A percentile compares a stretch with the other conserved stretches of the same genome.
These are phyloP conservation scores for Entonaema liquescens DNA, from an alignment of 495 filamentous ascomycete species.

Conservation along the genomic window DNA sequence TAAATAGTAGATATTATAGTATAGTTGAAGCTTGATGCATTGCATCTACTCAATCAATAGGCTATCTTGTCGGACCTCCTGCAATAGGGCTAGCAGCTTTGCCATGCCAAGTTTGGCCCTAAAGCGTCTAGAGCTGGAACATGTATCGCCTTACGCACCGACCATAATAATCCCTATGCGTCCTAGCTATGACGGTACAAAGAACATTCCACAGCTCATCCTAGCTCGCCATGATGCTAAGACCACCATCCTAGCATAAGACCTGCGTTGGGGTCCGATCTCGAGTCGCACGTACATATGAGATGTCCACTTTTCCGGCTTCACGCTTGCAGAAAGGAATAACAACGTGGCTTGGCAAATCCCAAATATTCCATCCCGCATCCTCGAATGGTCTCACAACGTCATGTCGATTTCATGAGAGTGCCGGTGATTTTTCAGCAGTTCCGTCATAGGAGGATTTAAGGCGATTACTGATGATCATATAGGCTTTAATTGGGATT, in stretches of 20 bases:
- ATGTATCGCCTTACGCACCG: not conserved
- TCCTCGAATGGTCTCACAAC: constrained; percentile 17
- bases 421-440: not conserved
- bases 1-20: not conserved
- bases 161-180: not conserved
- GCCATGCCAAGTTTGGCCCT: not conserved
- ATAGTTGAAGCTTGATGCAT: too few relatives aligned
- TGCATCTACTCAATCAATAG: not conserved
- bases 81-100: not conserved
- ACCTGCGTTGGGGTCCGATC: not conserved
- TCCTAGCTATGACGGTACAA: not conserved
- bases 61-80: not conserved
- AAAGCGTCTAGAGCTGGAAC: not conserved
- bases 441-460: constrained; percentile 20
- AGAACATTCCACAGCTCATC: not conserved
- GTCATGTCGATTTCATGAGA: constrained; percentile 13
- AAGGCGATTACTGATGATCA: not conserved
- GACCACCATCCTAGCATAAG: not conserved
- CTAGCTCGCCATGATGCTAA: not conserved
- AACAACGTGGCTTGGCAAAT: constrained; percentile 27
- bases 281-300: constrained; percentile 1
- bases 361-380: constrained; percentile 20
- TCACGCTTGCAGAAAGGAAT: constrained; percentile 11
- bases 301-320: constrained; percentile 19
- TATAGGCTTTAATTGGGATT: not conserved